Conservation (phyloP, 2,329 filamentous ascomycete genomes). For the Ascochyta koolunga region DNA sequence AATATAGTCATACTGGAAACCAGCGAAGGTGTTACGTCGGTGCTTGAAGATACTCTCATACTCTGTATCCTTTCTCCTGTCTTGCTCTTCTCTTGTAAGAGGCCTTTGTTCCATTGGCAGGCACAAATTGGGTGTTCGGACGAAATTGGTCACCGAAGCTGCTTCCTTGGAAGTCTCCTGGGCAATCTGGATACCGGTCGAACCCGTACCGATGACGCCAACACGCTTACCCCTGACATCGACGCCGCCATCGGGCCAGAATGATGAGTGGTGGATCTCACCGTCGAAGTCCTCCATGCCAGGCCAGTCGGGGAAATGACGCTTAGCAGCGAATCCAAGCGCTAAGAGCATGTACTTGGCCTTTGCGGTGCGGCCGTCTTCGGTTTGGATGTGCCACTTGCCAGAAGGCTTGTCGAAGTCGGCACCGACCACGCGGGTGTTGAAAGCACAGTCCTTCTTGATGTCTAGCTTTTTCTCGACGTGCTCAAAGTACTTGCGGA, state of each 20-base stretch:
- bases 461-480: conserved; percentile 62
- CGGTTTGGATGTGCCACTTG: conserved; percentile 59
- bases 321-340: conserved; percentile 64
- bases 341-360: conserved; percentile 61
- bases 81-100: conserved; percentile 59
- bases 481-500: conserved; percentile 65
- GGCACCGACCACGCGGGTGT: conserved; percentile 60
- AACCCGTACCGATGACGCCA: conserved; percentile 69
- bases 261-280: conserved; percentile 63
- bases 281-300: conserved; percentile 67
- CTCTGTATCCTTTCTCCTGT: conserved; percentile 47
- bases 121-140: conserved; percentile 70
- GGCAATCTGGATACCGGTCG: conserved; percentile 67
- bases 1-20: conserved; percentile 64
- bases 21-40: conserved; percentile 62
- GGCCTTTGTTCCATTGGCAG: conserved; percentile 64
- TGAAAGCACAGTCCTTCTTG: conserved; percentile 63
- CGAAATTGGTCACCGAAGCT: conserved; percentile 63
- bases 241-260: conserved; percentile 65
- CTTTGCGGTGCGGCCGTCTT: conserved; percentile 58
- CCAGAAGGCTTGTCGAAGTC: conserved; percentile 57
- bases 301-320: conserved; percentile 66
- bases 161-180: conserved; percentile 65
- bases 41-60: conserved; percentile 58
- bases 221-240: conserved; percentile 64